Conservation (phyloP, 768 basidiomycete genomes). For the Tricholoma saponaceum region DNA sequence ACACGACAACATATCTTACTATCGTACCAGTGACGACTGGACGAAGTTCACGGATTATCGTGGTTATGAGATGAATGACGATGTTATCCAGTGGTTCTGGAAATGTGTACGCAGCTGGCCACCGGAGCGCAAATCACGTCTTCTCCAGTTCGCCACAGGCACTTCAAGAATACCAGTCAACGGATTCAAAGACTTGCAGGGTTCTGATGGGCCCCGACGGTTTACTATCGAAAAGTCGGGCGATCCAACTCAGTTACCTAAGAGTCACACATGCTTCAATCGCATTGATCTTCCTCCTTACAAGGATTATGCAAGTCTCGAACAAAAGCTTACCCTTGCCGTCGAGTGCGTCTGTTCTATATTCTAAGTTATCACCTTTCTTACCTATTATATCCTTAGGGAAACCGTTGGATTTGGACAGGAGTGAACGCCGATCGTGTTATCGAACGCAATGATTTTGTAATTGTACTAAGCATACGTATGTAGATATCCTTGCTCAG, state of each 20-base stretch:
- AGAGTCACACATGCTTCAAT: constrained; percentile 97
- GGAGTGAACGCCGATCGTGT: constrained; percentile 47
- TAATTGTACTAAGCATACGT: constrained; percentile 6
- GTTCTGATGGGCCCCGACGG: constrained; percentile 92
- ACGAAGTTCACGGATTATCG: constrained; percentile 99
- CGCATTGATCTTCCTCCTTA: constrained; percentile 97
- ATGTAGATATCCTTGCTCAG: neutral
- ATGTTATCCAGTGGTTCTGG: constrained; percentile 99
- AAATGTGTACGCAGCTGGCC: constrained; percentile 98
- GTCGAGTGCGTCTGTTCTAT: constrained; percentile 68
- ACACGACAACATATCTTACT: neutral
- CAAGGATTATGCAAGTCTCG: constrained; percentile 89
- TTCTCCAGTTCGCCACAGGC: constrained; percentile 95
- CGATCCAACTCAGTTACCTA: constrained; percentile 93
- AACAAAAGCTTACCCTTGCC: constrained; percentile 92
- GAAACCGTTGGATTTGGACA: constrained; percentile 95
- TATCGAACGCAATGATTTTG: constrained; percentile 8
- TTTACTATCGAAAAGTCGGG: constrained; percentile 99
- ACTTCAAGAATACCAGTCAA: constrained; percentile 97
- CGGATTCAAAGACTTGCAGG: constrained; percentile 98
- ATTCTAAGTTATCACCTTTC: constrained; percentile 6
- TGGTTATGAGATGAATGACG: constrained; percentile 91
- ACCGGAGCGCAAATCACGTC: constrained; percentile 93
- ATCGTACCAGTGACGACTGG: constrained; percentile 79
- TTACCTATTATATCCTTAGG: constrained; percentile 34